These are phyloP conservation scores for Suillus occidentalis DNA, from an alignment of 768 basidiomycete genomes.

Conservation along the genomic window DNA sequence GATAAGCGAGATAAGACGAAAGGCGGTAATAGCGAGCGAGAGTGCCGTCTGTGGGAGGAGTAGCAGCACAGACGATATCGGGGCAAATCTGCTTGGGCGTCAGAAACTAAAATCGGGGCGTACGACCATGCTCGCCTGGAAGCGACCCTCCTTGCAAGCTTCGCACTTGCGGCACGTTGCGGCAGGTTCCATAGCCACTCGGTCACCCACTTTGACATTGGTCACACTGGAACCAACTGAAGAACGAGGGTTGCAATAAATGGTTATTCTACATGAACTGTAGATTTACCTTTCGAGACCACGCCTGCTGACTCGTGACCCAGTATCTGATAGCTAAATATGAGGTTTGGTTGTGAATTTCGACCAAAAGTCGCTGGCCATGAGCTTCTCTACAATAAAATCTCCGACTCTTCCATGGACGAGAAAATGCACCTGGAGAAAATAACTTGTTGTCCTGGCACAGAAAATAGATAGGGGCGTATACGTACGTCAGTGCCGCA, in stretches of 20 bases:
- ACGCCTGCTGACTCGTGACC: slow-evolving; percentile 93
- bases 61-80: slow-evolving; percentile 88
- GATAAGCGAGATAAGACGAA: slow-evolving; percentile 82
- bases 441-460: slow-evolving; percentile 11
- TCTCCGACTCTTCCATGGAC: slow-evolving; percentile 80
- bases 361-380: slow-evolving; percentile 45
- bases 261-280: neutral
- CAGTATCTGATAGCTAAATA: slow-evolving; percentile 58
- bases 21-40: slow-evolving; percentile 83
- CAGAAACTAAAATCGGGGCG: neutral
- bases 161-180: slow-evolving; percentile 81
- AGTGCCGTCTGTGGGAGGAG: slow-evolving; percentile 92
- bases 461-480: slow-evolving; percentile 17
- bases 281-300: slow-evolving; percentile 56
- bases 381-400: slow-evolving; percentile 76
- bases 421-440: slow-evolving; percentile 68
- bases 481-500: slow-evolving; percentile 92
- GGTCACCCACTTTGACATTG: slow-evolving; percentile 76
- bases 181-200: slow-evolving; percentile 91
- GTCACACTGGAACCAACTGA: slow-evolving; percentile 77
- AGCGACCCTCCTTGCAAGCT: slow-evolving; percentile 80
- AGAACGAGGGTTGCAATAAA: slow-evolving; percentile 2
- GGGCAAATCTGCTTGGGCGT: slow-evolving; percentile 64
- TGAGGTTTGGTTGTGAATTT: slow-evolving; percentile 1
- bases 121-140: slow-evolving; percentile 54